Percentiles rank a stretch among this genome's conserved stretches.
Conservation (phyloP, 2,329 filamentous ascomycete species). For the Fusarium sp. region DNA sequence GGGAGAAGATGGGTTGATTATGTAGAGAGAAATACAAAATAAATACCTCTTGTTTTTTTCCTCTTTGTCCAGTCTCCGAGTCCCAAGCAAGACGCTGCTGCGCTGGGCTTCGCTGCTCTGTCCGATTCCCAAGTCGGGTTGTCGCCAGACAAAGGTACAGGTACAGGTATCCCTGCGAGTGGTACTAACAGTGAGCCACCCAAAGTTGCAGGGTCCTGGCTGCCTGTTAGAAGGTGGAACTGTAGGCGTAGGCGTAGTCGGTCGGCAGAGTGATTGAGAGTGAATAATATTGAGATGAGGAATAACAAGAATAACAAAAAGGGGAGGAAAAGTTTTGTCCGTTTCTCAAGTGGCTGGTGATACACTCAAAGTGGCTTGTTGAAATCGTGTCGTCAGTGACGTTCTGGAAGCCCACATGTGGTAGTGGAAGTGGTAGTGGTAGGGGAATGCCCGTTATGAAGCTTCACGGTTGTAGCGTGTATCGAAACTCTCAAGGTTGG, state of each 20-base stretch:
- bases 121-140: not conserved
- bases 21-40: not conserved
- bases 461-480: not conserved
- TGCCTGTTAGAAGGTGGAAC: constrained; percentile 14
- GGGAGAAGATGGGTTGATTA: not conserved
- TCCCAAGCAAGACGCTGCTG: not conserved
- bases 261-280: constrained; percentile 8
- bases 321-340: not conserved
- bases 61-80: not conserved
- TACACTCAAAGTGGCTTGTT: not conserved
- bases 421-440: not conserved
- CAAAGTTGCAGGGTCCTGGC: constrained; percentile 21
- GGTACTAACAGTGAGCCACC: constrained; percentile 9
- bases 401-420: not conserved
- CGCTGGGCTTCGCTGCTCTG: not conserved
- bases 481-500: not conserved
- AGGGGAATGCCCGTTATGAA: not conserved
- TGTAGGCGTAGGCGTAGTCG: constrained; percentile 1
- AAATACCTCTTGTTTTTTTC: not conserved
- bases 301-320: not conserved
- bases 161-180: constrained; percentile 7
- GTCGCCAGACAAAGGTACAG: constrained; percentile 9
- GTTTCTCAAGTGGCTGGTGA: not conserved
- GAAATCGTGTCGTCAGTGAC: constrained; percentile 2
- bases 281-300: not conserved